These are phyloP conservation scores for Lasiodiplodia sp. DNA, from an alignment of 2,329 filamentous ascomycete species.

Conservation along the genomic window DNA sequence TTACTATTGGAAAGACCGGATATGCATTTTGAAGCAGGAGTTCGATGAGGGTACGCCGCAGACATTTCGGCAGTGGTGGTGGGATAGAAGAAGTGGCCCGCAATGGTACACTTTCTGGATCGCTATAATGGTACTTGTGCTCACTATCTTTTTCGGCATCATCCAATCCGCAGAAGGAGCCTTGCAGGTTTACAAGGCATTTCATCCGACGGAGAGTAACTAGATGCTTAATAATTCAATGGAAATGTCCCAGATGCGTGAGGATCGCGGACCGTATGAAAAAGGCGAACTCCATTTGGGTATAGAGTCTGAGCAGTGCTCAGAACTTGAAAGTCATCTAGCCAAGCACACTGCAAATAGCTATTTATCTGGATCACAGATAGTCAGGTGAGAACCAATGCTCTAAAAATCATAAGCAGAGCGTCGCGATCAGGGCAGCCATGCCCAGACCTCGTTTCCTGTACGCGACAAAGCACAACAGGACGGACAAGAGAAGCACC, in stretches of 20 bases:
- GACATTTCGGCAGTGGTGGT: conserved; percentile 53
- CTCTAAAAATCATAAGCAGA: conserved; percentile 7
- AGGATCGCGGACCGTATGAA: not conserved
- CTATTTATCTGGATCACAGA: not conserved
- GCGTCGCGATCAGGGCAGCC: not conserved
- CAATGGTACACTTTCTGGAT: conserved; percentile 60
- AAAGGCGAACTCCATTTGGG: conserved; percentile 24
- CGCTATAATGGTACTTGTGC: conserved; percentile 45
- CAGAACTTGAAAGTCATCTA: conserved; percentile 15
- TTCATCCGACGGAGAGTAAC: not conserved
- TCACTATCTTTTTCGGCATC: conserved; percentile 53
- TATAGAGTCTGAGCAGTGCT: conserved; percentile 26
- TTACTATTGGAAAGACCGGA: conserved; percentile 52
- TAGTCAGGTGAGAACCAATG: not conserved
- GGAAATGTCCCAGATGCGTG: not conserved
- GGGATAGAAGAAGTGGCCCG: conserved; percentile 50
- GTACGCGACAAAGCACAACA: conserved; percentile 13
- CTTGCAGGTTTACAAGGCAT: conserved; percentile 46
- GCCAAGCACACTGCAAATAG: not conserved
- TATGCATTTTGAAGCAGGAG: conserved; percentile 53
- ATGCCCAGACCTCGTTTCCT: conserved; percentile 11
- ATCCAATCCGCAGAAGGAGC: conserved; percentile 53
- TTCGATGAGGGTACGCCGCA: conserved; percentile 50
- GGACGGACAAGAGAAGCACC: conserved; percentile 9
- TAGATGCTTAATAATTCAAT: not conserved